Base-by-base conservation (phyloP, 176 grass and related monocot species). In the Thalia dealbata region DNA sequence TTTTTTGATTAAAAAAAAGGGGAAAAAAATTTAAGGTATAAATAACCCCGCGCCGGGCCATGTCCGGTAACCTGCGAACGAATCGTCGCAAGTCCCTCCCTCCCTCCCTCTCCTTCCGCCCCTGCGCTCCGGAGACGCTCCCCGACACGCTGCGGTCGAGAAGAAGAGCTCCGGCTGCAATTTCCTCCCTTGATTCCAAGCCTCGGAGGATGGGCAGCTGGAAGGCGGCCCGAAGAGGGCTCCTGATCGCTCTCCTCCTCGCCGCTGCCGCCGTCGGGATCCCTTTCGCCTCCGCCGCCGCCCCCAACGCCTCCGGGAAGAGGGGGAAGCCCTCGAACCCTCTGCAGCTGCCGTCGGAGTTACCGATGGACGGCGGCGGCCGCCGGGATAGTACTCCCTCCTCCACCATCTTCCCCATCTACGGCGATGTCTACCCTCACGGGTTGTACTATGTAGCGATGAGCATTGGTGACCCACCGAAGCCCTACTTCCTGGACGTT, bases 401-500 rank as follows among this genome's bases (percentile, higher is more conserved):
- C 61, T 82, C 90, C 71, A 79, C 78, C 63, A 48, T 88, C 45
- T 84, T 97, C 78, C 95, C 67, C 67, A 83, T 97, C 73, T 75
- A 72, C n/a, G 95, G 90, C 11, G 44, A 91, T 59, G 90, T 97
- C 7, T 91, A 97, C 7, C 95, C 95, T 0, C 52, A 63, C 69
- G 87, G 90, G 95, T 93, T 84, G 22, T 99, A 79, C 73, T 86
- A 84, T 76, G 79, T 81, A 16, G 73, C 79, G 23, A 86, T 99
- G 90, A 84, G 26, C 62, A 99, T 99, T 27, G 95, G 95, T 61
- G 64, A 93, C 60, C 95, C 95, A 1, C 82, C 90, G 0, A 99
- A 90, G 74, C 83, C 90, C 0, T 93, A 93, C 79, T 91, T 83
- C 77, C 76, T 99, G 24, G 95, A 99, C 44, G 81, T 99, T 3